Evolutionary conservation across 176 grass and related monocot species (phyloP).

Genomic region (Cenchrus americanus): DNA sequence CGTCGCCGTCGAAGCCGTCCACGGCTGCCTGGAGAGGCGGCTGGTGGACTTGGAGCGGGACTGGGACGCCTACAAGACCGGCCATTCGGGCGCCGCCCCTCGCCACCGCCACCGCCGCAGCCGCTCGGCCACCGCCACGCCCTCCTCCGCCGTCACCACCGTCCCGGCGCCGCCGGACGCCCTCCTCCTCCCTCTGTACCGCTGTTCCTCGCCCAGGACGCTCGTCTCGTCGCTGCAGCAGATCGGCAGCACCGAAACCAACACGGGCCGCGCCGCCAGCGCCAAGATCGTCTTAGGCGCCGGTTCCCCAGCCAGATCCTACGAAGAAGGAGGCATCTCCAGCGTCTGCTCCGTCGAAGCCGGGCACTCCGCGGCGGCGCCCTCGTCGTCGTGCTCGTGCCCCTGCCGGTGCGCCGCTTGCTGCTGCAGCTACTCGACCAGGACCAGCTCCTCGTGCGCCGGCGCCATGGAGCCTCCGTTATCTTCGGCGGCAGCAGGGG

Average conservation of each 20-base stretch:
- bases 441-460: background rate
- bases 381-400: constrained; percentile 1
- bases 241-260: background rate
- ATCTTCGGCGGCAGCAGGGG: background rate
- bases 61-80: constrained; percentile 41
- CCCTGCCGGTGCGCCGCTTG: constrained; percentile 2
- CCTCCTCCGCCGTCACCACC: constrained; percentile 26
- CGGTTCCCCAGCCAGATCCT: background rate
- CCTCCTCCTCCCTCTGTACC: background rate
- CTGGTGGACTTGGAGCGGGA: constrained; percentile 15
- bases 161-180: background rate
- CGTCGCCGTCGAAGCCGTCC: background rate
- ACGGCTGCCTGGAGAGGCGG: constrained; percentile 3
- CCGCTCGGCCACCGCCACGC: constrained; percentile 24
- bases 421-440: background rate
- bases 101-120: constrained; percentile 25
- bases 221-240: constrained; percentile 35
- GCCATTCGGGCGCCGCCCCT: background rate
- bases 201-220: constrained; percentile 10
- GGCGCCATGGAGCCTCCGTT: background rate
- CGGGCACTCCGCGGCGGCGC: background rate
- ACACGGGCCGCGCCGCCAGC: background rate
- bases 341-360: constrained; percentile 6
- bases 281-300: background rate
- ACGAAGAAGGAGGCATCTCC: background rate